A percentile compares a stretch with the other conserved stretches of the same genome.
phyloP scores from a whole-genome alignment of 352 stramenopile species.

The Pythium oligandrum region DNA sequence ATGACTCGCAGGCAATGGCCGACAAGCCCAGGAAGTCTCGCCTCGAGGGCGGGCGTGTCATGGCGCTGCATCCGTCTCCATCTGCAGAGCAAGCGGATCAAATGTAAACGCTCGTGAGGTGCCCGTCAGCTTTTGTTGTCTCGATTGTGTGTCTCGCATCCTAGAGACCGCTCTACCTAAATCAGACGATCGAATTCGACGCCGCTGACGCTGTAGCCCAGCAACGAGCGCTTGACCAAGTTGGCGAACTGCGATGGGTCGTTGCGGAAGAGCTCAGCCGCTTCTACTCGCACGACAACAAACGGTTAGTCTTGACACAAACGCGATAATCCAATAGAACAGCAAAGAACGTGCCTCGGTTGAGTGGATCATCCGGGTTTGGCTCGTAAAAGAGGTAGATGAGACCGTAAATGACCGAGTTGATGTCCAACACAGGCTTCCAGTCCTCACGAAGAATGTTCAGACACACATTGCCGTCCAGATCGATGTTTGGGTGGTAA shows the following conservation, averaged over 20 bases:
- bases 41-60: not conserved
- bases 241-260: slow-evolving; percentile 91
- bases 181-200: slow-evolving; percentile 82
- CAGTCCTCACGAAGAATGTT: slow-evolving; percentile 98
- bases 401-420: slow-evolving; percentile 98
- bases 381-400: slow-evolving; percentile 99
- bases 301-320: not conserved
- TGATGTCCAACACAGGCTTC: slow-evolving; percentile 99
- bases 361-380: slow-evolving; percentile 98
- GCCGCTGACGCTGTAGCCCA: slow-evolving; percentile 76
- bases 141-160: no score
- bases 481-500: slow-evolving; percentile 98
- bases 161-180: slow-evolving; percentile 18
- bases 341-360: slow-evolving; percentile 60
- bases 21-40: slow-evolving; percentile 23
- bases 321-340: no score
- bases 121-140: no score
- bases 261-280: slow-evolving; percentile 95
- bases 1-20: slow-evolving; percentile 29
- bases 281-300: slow-evolving; percentile 60
- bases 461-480: slow-evolving; percentile 98
- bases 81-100: not conserved
- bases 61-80: slow-evolving; percentile 4
- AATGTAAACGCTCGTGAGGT: no score
- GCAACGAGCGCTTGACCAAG: slow-evolving; percentile 83